Evolutionary conservation across 2,329 filamentous ascomycete species (phyloP).

Genomic region (Ophiobolus disseminans): DNA sequence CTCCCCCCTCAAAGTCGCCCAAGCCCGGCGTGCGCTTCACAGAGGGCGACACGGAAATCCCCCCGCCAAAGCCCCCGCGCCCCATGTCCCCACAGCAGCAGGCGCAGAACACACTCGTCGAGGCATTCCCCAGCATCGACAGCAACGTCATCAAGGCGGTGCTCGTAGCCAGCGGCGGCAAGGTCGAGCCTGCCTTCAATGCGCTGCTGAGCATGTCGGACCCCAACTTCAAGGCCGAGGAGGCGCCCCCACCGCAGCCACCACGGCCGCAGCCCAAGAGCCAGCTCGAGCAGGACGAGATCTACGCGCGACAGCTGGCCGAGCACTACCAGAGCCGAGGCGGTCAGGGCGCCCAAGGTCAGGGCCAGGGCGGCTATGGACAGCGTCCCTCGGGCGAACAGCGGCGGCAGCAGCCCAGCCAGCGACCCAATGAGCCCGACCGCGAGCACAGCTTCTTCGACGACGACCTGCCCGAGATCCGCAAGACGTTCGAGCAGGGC

Average conservation of each 20-base stretch:
- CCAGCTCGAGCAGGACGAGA: constrained; percentile 89
- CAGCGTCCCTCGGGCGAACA: not conserved
- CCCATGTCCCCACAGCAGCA: constrained; percentile 83
- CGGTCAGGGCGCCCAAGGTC: constrained; percentile 38
- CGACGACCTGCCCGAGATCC: constrained; percentile 90
- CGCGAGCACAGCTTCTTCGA: constrained; percentile 92
- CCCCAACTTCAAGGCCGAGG: constrained; percentile 58
- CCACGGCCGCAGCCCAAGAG: constrained; percentile 77
- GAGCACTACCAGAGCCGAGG: constrained; percentile 75
- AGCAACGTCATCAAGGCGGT: constrained; percentile 83
- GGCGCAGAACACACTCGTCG: constrained; percentile 85
- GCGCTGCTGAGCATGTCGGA: constrained; percentile 78
- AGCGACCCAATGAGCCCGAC: constrained; percentile 62
- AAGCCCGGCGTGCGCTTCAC: constrained; percentile 57
- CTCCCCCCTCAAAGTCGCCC: constrained; percentile 47
- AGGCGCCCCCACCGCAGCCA: constrained; percentile 74
- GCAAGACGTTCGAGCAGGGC: constrained; percentile 90
- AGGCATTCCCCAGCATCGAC: constrained; percentile 91
- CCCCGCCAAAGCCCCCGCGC: constrained; percentile 79
- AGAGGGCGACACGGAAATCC: constrained; percentile 59
- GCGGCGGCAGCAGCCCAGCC: constrained; percentile 58
- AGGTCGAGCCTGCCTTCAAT: constrained; percentile 93
- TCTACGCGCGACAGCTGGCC: constrained; percentile 89
- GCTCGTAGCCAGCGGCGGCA: constrained; percentile 81
- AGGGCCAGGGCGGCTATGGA: constrained; percentile 18